Conservation (phyloP, 192 early-diverging fungal genomes). For the Radiomyces spectabilis region DNA sequence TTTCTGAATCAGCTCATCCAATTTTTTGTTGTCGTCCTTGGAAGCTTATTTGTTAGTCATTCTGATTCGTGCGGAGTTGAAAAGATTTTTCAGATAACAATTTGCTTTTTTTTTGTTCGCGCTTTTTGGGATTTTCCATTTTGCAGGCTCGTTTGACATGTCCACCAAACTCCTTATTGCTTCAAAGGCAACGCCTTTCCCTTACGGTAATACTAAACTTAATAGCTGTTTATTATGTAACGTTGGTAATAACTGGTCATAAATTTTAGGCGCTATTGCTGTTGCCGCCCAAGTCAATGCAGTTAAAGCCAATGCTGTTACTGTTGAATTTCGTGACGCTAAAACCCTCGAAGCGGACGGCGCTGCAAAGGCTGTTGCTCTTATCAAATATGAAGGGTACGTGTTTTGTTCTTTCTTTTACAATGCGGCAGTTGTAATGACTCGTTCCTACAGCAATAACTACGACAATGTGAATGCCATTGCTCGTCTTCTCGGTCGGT, state of each 20-base stretch:
- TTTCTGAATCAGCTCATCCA: too few species aligned
- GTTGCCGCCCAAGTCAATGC: constrained; percentile 11
- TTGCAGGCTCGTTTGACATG: background rate
- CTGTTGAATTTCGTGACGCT: constrained; percentile 15
- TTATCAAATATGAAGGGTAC: constrained; percentile 22
- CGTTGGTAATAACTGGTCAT: too few species aligned
- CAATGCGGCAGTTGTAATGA: background rate
- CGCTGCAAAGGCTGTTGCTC: too few species aligned
- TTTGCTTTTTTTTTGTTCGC: background rate
- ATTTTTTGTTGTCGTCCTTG: too few species aligned
- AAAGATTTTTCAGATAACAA: too few species aligned
- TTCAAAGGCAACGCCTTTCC: constrained; percentile 22
- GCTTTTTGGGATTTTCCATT: background rate
- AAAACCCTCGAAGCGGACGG: constrained; percentile 20
- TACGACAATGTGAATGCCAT: constrained; percentile 23
- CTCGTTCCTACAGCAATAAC: constrained; percentile 9
- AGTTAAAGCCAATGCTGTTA: constrained; percentile 14
- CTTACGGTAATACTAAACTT: constrained; percentile 12
- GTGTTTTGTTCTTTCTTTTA: background rate
- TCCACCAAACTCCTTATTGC: constrained; percentile 19
- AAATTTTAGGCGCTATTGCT: constrained; percentile 11
- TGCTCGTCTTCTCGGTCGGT: constrained; percentile 17
- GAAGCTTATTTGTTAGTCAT: too few species aligned
- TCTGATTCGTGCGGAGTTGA: too few species aligned
- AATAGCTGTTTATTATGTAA: background rate